These are phyloP conservation scores for Quercus rubra DNA, from an alignment of 306 rosid species.

Conservation along the genomic window DNA sequence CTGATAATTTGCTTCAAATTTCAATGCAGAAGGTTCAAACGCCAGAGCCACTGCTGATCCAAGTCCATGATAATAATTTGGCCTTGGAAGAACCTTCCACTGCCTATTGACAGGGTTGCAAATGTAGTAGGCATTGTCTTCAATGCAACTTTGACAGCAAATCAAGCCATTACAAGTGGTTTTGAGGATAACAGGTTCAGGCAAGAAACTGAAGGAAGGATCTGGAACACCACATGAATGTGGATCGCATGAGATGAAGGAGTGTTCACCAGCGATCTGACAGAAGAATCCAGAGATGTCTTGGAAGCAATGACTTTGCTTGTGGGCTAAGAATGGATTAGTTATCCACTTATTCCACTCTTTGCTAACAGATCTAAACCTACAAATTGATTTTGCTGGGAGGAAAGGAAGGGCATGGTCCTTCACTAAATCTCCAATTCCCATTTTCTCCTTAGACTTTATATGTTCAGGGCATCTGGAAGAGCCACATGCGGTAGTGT, in stretches of 20 bases:
- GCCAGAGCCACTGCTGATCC: constrained; percentile 23
- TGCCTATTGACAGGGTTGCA: constrained; percentile 35
- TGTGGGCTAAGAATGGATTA: constrained; percentile 20
- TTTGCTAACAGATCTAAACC: constrained; percentile 34
- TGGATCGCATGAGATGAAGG: constrained; percentile 30
- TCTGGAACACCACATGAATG: constrained; percentile 28
- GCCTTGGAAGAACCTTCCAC: constrained; percentile 20
- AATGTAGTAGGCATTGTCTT: constrained; percentile 22
- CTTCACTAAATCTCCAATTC: constrained; percentile 12
- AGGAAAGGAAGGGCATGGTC: constrained; percentile 19
- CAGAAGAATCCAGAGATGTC: constrained; percentile 33
- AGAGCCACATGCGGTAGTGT: neutral
- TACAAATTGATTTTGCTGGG: constrained; percentile 42
- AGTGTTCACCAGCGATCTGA: neutral
- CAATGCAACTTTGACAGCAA: constrained; percentile 20
- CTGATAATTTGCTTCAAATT: constrained; percentile 26
- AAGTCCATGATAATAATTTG: constrained; percentile 19
- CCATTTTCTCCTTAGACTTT: neutral
- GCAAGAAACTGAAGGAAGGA: constrained; percentile 27
- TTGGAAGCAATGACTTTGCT: constrained; percentile 21
- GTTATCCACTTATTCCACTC: constrained; percentile 32
- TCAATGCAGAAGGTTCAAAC: constrained; percentile 21
- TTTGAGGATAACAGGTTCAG: constrained; percentile 6
- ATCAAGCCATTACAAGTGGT: constrained; percentile 32
- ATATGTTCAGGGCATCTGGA: neutral